Base-by-base conservation (phyloP, 1,284 basidiomycete genomes). In the Athelia psychrophila region DNA sequence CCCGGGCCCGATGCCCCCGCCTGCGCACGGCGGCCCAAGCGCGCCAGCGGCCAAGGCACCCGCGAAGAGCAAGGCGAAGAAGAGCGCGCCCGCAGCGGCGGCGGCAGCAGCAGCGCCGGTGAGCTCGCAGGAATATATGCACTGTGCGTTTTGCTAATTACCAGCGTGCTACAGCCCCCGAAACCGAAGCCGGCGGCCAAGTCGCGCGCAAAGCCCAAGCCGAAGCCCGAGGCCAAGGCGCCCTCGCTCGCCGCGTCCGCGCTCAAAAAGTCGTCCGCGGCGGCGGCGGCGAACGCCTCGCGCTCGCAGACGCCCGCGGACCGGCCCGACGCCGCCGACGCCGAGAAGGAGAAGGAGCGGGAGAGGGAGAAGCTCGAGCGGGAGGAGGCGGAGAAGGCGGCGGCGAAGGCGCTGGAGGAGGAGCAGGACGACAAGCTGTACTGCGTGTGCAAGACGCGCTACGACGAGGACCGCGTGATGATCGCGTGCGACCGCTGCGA, bases 401-500 rank as follows among this genome's bases (percentile, higher is more conserved):
- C 78, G n/a, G 78, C 77, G 15, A 79, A 75, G 19, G 78, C 75
- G 42, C n/a, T n/a, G n/a, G 27, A 30, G 13, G 27, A 30, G 6
- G 79, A 75, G 48, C 81, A 80, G 55, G 89, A 91, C 58, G 87
- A 89, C 62, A 84, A 87, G 65, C 65, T 92, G 48, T 94, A 93
- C 59, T 94, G 91, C 60, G 72, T 94, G 10, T 93, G 91, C 72
- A 82, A 88, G 68, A 88, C 84, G 20, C 78, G 74, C 57, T 93
- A 93, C 58, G 87, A 93, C 57, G 88, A 91, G 63, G 88, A 91
- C 63, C 75, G 79, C 54, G 79, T 86, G 52, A 93, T 94, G 91
- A 93, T 94, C 65, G 91, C 89, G n/a, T 93, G 91, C 64, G 91
- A 94, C 71, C 78, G 83, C 90, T 91, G 58, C 44, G 91, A 93